phyloP scores from a whole-genome alignment of 306 rosid genomes.

The Lathyrus sativus region DNA sequence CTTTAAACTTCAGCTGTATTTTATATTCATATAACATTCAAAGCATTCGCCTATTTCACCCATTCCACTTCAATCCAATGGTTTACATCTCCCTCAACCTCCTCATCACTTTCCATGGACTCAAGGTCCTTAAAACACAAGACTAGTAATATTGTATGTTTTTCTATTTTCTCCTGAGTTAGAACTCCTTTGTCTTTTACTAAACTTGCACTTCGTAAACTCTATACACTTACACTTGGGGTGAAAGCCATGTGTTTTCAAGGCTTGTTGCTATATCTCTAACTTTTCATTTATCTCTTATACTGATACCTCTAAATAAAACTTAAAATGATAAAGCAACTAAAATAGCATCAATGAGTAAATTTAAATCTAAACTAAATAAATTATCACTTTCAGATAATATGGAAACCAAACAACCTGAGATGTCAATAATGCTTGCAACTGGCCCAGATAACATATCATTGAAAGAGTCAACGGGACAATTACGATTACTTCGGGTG shows the following conservation, averaged over 20 bases:
- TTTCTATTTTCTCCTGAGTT: background rate
- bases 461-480: slow-evolving; percentile 43
- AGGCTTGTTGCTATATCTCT: background rate
- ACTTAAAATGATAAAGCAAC: background rate
- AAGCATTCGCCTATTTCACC: background rate
- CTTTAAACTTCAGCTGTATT: background rate
- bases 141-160: background rate
- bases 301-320: background rate
- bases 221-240: background rate
- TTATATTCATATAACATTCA: background rate
- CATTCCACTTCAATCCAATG: background rate
- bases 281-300: background rate
- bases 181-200: background rate
- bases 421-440: slow-evolving; percentile 35
- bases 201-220: background rate
- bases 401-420: slow-evolving; percentile 9
- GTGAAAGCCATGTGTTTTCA: background rate
- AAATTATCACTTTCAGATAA: slow-evolving; percentile 43
- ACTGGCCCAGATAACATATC: slow-evolving; percentile 35
- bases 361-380: background rate
- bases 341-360: background rate
- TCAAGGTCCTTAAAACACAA: background rate
- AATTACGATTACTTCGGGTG: slow-evolving; percentile 37
- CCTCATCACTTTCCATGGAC: background rate
- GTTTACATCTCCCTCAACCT: background rate